A percentile compares a stretch with the other conserved stretches of the same genome.
These are phyloP conservation scores for Pseudozyma flocculosa DNA, from an alignment of 1,284 basidiomycete species.

Conservation along the genomic window DNA sequence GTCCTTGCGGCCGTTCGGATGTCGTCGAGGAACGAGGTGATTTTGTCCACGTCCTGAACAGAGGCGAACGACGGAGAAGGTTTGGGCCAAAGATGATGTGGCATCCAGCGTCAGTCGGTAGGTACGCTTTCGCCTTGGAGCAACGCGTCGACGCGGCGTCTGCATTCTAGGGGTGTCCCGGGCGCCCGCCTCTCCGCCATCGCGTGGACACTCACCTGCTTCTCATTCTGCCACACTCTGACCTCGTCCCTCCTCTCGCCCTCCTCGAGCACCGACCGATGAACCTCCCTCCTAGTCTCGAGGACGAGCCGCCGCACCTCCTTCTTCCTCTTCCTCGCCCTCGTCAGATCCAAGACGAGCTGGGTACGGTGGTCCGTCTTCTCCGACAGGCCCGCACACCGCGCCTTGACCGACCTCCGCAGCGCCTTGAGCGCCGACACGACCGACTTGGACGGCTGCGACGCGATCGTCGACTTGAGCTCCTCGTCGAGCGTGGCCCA, in stretches of 20 bases:
- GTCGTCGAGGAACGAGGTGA: too few species aligned
- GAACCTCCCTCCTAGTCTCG: background rate
- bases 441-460: constrained; percentile 31
- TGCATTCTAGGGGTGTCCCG: too few species aligned
- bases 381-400: constrained; percentile 24
- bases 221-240: background rate
- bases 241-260: background rate
- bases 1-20: too few species aligned
- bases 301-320: background rate
- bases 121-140: too few species aligned
- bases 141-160: too few species aligned
- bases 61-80: too few species aligned
- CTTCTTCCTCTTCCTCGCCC: background rate
- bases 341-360: background rate
- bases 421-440: constrained; percentile 26
- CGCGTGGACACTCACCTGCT: background rate
- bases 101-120: too few species aligned
- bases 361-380: constrained; percentile 11
- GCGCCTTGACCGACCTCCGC: constrained; percentile 19
- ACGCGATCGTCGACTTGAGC: constrained; percentile 31
- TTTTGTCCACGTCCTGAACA: too few species aligned
- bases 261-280: background rate
- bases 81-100: too few species aligned
- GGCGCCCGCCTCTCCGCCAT: too few species aligned
- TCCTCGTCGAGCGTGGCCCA: constrained; percentile 37